Evolutionary conservation across 1,139 yeast genomes (phyloP), one percentile per base, ranked within the genome.

Genomic region (Suzukiozyma palmioleophila): DNA sequence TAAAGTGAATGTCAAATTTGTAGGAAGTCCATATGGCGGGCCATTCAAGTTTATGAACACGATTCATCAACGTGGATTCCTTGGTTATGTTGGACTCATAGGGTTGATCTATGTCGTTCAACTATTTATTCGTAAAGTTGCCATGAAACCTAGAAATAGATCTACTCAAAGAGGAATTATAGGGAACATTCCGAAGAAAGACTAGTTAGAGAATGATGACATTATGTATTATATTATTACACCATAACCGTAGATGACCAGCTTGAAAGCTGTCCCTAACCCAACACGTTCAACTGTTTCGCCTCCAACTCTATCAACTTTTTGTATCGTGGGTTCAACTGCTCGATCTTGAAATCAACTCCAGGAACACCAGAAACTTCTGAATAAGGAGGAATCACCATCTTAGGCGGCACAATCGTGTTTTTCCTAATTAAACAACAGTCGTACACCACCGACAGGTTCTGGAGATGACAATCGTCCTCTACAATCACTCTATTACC

Each of bases 401-500:
- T 60, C 43, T 69, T 67, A 1, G 78, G 72, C 0, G 90, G 86
- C 2, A 84, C 54, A 4, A 57, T 60, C 0, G 82, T 63, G 14
- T 69, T 69, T 27, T 66, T 63, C 13, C 69, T 69, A 2, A 84
- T 63, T 9, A 77, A 53, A 30, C 81, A 81, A 48, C 86, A 79
- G 49, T 83, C 89, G 47, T 79, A 77, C 26, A 84, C 61, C n/a
- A 79, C 69, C 5, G 75, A 63, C 39, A 69, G 60, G 43, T 68
- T 64, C 8, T 75, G 66, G 18, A 76, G 46, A 0, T 42, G 37
- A 43, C 77, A 72, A 30, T 62, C 47, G 0, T 51, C 47, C 22
- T 75, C 89, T 4, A 84, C 62, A 8, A 64, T 46, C 25, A 84
- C 84, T 39, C 84, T 57, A 43, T 66, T 70, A 1, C 90, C 92